Evolutionary conservation across 441 rosid genomes (phyloP).

Genomic region (Macaranga tanarius): DNA sequence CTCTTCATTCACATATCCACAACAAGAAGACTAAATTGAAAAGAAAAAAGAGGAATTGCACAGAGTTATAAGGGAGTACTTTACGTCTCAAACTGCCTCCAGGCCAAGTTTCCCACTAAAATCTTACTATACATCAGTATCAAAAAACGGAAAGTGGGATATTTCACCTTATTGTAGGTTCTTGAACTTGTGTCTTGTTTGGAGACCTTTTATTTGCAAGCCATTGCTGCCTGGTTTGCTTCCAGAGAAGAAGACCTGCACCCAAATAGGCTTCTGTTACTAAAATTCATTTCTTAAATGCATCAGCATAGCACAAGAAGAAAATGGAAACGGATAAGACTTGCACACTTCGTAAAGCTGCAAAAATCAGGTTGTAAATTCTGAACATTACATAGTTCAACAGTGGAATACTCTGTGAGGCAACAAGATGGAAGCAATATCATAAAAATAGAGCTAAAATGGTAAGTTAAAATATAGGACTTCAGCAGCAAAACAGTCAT

Average conservation of each 20-base stretch:
- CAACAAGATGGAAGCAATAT: neutral
- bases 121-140: neutral
- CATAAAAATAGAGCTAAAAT: neutral
- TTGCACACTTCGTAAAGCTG: neutral
- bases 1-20: neutral
- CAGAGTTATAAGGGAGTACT: neutral
- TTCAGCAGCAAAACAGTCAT: neutral
- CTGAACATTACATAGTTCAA: neutral
- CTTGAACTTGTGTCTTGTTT: slow-evolving; percentile 39
- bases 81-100: neutral
- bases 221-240: slow-evolving; percentile 81
- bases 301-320: slow-evolving; percentile 5
- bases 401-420: neutral
- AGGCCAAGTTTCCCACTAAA: neutral
- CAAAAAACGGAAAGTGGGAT: neutral
- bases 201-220: slow-evolving; percentile 46
- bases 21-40: neutral
- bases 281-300: slow-evolving; percentile 10
- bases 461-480: neutral
- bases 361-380: neutral
- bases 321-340: neutral
- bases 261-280: slow-evolving; percentile 12
- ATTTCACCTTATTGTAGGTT: slow-evolving; percentile 66
- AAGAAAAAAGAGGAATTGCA: slow-evolving; percentile 4
- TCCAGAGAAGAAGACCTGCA: slow-evolving; percentile 70